Conservation (phyloP, 805 yeast species). For the Metschnikowia lochheadii region DNA sequence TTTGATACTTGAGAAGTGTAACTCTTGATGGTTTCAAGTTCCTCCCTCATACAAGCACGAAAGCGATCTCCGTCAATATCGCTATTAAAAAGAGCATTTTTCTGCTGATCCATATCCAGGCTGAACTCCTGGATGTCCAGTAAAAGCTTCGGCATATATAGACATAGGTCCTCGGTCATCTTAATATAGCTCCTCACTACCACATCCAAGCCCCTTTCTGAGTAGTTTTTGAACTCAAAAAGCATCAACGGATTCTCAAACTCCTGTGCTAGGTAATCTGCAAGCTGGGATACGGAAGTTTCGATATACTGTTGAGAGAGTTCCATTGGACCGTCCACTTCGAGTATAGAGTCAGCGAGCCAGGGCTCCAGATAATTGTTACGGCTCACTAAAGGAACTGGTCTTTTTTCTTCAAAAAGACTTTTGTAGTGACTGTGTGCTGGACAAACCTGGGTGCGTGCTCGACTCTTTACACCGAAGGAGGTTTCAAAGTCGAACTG, state of each 20-base stretch:
- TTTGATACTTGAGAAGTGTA: background rate
- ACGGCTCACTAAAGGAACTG: background rate
- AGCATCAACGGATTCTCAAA: background rate
- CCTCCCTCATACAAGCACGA: background rate
- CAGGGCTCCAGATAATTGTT: background rate
- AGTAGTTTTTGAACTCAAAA: background rate
- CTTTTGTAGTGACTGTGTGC: conserved; percentile 10
- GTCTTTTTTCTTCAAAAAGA: conserved; percentile 2
- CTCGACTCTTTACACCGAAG: conserved; percentile 5
- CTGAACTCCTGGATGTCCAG: background rate
- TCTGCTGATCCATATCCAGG: background rate
- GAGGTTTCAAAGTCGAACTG: conserved; percentile 13
- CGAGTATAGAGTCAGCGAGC: background rate
- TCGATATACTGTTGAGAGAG: background rate
- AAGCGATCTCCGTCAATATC: background rate
- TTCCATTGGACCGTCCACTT: background rate
- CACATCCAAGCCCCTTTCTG: background rate
- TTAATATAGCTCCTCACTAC: background rate
- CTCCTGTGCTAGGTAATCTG: conserved; percentile 1
- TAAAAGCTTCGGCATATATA: background rate
- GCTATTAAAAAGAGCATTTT: background rate
- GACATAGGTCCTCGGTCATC: background rate
- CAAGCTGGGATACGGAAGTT: background rate
- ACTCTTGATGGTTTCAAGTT: background rate
- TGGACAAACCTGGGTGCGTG: conserved; percentile 7